phyloP scores from a whole-genome alignment of 768 basidiomycete species.

The Phlebiopsis flavidoalba region DNA sequence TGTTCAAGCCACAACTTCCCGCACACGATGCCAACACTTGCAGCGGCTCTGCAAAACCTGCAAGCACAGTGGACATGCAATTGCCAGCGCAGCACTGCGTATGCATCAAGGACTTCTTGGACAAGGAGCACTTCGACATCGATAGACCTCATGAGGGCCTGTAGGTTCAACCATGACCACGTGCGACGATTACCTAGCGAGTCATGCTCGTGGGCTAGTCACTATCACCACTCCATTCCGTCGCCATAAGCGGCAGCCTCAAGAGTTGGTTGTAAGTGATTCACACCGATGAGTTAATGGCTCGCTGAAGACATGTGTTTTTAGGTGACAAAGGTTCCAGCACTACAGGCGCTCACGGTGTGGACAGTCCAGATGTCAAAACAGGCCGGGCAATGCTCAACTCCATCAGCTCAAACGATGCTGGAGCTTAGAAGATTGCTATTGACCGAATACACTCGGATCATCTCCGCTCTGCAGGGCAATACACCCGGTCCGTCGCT shows the following conservation, averaged over 20 bases:
- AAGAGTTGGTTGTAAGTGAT: constrained; percentile 12
- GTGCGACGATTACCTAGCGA: constrained; percentile 9
- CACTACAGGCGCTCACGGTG: background rate
- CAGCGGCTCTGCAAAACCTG: background rate
- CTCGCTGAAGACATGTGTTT: no score
- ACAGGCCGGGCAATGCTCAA: background rate
- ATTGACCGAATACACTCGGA: background rate
- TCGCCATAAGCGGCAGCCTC: background rate
- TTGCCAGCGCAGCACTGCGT: constrained; percentile 3
- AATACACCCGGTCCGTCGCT: background rate
- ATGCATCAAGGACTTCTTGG: constrained; percentile 3
- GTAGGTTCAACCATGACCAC: constrained; percentile 11
- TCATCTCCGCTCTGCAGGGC: background rate
- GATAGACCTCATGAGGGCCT: background rate
- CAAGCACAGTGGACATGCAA: constrained; percentile 7
- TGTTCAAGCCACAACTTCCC: constrained; percentile 13
- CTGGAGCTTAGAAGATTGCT: background rate
- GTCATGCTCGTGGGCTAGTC: constrained; percentile 1
- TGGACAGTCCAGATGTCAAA: background rate
- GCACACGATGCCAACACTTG: background rate
- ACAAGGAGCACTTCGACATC: background rate
- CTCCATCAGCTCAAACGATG: background rate
- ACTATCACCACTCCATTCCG: background rate
- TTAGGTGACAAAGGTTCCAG: background rate
- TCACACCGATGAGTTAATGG: background rate